These are phyloP conservation scores for Setaria viridis DNA, from an alignment of 202 grass and related monocot species.

Conservation along the genomic window DNA sequence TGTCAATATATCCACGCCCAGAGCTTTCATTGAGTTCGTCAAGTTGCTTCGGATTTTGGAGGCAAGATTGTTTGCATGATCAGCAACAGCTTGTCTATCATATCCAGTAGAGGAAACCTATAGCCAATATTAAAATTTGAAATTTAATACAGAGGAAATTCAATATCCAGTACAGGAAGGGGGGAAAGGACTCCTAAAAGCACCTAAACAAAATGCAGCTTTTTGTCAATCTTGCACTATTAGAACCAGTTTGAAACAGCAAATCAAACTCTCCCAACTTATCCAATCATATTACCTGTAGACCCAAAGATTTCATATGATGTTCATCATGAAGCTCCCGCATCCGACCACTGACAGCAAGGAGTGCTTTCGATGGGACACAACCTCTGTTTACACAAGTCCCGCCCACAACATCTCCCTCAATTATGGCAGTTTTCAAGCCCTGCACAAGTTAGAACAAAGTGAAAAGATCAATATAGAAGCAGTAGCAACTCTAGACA, in stretches of 20 bases:
- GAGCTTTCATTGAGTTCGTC: conserved; percentile 93
- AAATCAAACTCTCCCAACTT: not conserved
- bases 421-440: conserved; percentile 91
- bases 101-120: conserved; percentile 89
- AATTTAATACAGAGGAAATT: too few relatives aligned
- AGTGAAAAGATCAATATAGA: not conserved
- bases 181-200: not conserved
- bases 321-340: conserved; percentile 88
- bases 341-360: conserved; percentile 96
- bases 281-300: conserved; percentile 63
- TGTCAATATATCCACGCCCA: conserved; percentile 90
- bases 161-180: too few relatives aligned
- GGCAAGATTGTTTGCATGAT: conserved; percentile 96
- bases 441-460: conserved; percentile 53
- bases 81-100: conserved; percentile 88
- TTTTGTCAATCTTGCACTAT: not conserved
- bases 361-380: conserved; percentile 94
- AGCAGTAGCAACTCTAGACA: not conserved
- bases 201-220: not conserved
- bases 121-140: not conserved
- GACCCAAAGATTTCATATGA: conserved; percentile 88
- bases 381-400: conserved; percentile 98
- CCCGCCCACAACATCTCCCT: conserved; percentile 92
- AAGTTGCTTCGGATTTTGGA: conserved; percentile 89
- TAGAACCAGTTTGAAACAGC: not conserved